Conservation (phyloP, 2,329 filamentous ascomycete genomes). For the Albophoma yamanashiensis region DNA sequence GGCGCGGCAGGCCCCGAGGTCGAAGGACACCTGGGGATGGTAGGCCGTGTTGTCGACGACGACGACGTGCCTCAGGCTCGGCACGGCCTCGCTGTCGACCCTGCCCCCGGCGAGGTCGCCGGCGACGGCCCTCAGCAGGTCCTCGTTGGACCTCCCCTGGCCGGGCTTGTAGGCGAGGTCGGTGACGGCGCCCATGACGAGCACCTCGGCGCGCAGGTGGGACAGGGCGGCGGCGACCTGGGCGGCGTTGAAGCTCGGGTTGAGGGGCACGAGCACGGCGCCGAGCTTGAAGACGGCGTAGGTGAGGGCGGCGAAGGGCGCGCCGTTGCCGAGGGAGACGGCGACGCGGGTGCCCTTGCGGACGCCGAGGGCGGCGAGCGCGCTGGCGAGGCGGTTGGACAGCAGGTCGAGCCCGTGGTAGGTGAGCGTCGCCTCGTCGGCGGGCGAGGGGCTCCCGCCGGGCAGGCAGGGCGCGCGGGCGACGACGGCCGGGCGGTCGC, state of each 20-base stretch:
- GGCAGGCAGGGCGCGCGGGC: slow-evolving; percentile 30
- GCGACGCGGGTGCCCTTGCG: slow-evolving; percentile 39
- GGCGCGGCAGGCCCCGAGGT: slow-evolving; percentile 25
- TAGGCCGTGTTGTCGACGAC: slow-evolving; percentile 64
- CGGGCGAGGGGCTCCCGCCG: slow-evolving; percentile 27
- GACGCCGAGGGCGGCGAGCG: slow-evolving; percentile 60
- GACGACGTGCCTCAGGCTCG: slow-evolving; percentile 60
- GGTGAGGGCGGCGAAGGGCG: slow-evolving; percentile 71
- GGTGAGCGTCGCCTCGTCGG: slow-evolving; percentile 54
- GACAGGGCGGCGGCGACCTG: slow-evolving; percentile 72
- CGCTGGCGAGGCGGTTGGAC: slow-evolving; percentile 66
- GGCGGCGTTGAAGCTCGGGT: slow-evolving; percentile 72
- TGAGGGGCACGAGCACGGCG: slow-evolving; percentile 86
- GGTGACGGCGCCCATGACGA: slow-evolving; percentile 81
- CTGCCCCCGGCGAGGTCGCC: slow-evolving; percentile 25
- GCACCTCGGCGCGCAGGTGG: slow-evolving; percentile 61
- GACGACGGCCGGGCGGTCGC: slow-evolving; percentile 52
- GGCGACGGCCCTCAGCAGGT: slow-evolving; percentile 33
- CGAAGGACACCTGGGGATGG: slow-evolving; percentile 34
- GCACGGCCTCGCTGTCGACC: slow-evolving; percentile 39
- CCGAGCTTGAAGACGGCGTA: slow-evolving; percentile 92
- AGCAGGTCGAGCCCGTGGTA: slow-evolving; percentile 65
- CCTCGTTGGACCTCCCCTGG: slow-evolving; percentile 40
- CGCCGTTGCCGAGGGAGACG: slow-evolving; percentile 47
- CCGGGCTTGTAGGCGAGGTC: slow-evolving; percentile 61